phyloP scores from a whole-genome alignment of 1,284 basidiomycete species.

The Sporisorium sorghi region DNA sequence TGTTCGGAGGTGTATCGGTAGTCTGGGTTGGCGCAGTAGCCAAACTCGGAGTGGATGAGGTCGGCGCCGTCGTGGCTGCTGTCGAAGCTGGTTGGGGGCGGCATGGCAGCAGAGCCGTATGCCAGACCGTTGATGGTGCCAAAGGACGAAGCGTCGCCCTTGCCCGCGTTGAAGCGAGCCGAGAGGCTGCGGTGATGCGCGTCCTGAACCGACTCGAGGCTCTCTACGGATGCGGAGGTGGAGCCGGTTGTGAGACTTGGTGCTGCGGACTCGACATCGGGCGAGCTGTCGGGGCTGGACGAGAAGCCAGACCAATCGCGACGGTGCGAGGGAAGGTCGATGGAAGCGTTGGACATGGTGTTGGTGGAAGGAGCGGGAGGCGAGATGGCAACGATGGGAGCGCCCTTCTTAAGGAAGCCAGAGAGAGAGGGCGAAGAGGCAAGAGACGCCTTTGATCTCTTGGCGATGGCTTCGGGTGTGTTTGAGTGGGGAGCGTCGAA shows the following conservation, averaged over 20 bases:
- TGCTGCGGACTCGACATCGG: slow-evolving; percentile 46
- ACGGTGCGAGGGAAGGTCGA: slow-evolving; percentile 18
- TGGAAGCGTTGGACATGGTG: slow-evolving; percentile 23
- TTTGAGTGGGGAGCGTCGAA: slow-evolving; percentile 18
- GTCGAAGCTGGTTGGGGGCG: slow-evolving; percentile 48
- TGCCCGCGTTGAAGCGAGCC: slow-evolving; percentile 23
- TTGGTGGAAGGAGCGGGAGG: slow-evolving; percentile 20
- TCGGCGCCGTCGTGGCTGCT: slow-evolving; percentile 53
- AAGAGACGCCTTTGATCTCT: too few species aligned
- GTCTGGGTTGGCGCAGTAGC: slow-evolving; percentile 80
- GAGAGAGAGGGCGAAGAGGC: slow-evolving; percentile 44
- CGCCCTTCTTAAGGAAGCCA: slow-evolving; percentile 44
- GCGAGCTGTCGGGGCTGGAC: slow-evolving; percentile 39
- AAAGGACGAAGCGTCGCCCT: slow-evolving; percentile 17
- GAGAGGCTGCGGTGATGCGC: slow-evolving; percentile 44
- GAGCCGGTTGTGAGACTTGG: slow-evolving; percentile 64
- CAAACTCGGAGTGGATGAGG: slow-evolving; percentile 81
- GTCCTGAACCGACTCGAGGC: slow-evolving; percentile 53
- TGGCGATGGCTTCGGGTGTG: slow-evolving; percentile 10
- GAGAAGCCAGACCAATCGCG: slow-evolving; percentile 25
- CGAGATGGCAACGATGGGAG: slow-evolving; percentile 51
- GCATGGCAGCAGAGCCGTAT: slow-evolving; percentile 16
- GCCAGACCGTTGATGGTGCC: slow-evolving; percentile 18
- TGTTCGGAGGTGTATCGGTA: slow-evolving; percentile 79
- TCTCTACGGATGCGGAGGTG: slow-evolving; percentile 59